Percentiles rank a stretch among this genome's conserved stretches.
These are phyloP conservation scores for Alnus rubra DNA, from an alignment of 306 rosid genomes.

Conservation along the genomic window DNA sequence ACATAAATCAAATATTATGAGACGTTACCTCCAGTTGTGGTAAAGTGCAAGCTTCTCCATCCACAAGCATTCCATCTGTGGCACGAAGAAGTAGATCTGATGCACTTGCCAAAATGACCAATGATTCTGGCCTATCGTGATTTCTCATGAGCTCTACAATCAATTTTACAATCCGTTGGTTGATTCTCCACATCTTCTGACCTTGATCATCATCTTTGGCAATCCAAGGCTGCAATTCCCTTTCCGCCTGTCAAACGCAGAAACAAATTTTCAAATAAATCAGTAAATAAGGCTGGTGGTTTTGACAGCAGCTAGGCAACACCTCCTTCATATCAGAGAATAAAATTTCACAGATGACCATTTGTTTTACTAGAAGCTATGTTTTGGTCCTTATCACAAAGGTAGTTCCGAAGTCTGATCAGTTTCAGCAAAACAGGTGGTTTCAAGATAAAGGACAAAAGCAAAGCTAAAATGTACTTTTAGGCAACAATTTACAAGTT, in stretches of 20 bases:
- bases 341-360: background rate
- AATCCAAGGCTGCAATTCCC: conserved; percentile 97
- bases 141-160: conserved; percentile 95
- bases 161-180: conserved; percentile 86
- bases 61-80: conserved; percentile 97
- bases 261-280: conserved; percentile 31
- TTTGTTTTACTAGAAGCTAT: background rate
- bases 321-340: conserved; percentile 24
- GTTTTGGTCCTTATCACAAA: background rate
- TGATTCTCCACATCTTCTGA: conserved; percentile 96
- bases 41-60: conserved; percentile 97
- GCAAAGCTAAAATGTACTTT: conserved; percentile 11
- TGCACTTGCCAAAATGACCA: conserved; percentile 88
- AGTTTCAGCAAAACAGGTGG: conserved; percentile 15
- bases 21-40: conserved; percentile 87
- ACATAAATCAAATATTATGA: conserved; percentile 14
- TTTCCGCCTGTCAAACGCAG: conserved; percentile 70
- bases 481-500: conserved; percentile 3
- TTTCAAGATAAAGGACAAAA: conserved; percentile 20
- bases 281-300: conserved; percentile 16
- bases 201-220: conserved; percentile 92
- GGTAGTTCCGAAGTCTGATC: conserved; percentile 4
- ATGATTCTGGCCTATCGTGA: conserved; percentile 76
- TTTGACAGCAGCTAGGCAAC: conserved; percentile 19
- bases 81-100: conserved; percentile 94